A percentile compares a stretch with the other conserved stretches of the same genome.
phyloP scores from a whole-genome alignment of 805 yeast species.

The Yamadazyma scolyti region DNA sequence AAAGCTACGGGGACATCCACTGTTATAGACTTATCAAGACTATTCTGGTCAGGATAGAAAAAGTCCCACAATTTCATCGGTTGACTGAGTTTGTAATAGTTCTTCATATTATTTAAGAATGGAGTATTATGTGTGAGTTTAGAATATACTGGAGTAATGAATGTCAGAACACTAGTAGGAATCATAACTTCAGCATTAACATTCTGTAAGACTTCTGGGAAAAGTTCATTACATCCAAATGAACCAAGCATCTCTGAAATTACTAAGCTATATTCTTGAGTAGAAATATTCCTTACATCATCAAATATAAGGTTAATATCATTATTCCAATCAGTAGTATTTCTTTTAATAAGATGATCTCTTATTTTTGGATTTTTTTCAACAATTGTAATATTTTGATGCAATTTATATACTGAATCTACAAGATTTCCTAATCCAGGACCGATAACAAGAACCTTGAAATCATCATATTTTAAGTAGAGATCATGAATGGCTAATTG shows the following conservation, averaged over 20 bases:
- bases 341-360: constrained; percentile 1
- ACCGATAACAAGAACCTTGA: constrained; percentile 61
- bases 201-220: constrained; percentile 64
- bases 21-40: constrained; percentile 1
- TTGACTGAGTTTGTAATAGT: constrained; percentile 7
- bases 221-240: constrained; percentile 86
- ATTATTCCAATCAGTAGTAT: constrained; percentile 44
- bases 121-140: constrained; percentile 35
- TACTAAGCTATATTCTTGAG: constrained; percentile 46
- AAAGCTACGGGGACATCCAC: constrained; percentile 38
- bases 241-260: constrained; percentile 86
- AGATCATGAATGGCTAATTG: constrained; percentile 44
- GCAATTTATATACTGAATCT: constrained; percentile 24
- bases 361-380: constrained; percentile 52
- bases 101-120: constrained; percentile 6
- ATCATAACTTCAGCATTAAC: constrained; percentile 24
- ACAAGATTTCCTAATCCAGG: constrained; percentile 88
- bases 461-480: not conserved
- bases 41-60: constrained; percentile 7
- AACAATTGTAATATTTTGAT: constrained; percentile 41
- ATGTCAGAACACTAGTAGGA: constrained; percentile 50
- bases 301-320: constrained; percentile 47
- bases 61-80: constrained; percentile 8
- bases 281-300: constrained; percentile 52
- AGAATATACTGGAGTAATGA: constrained; percentile 62